Base-by-base conservation (phyloP, 257 asterid genomes). In the Paraleonurus japonicus region DNA sequence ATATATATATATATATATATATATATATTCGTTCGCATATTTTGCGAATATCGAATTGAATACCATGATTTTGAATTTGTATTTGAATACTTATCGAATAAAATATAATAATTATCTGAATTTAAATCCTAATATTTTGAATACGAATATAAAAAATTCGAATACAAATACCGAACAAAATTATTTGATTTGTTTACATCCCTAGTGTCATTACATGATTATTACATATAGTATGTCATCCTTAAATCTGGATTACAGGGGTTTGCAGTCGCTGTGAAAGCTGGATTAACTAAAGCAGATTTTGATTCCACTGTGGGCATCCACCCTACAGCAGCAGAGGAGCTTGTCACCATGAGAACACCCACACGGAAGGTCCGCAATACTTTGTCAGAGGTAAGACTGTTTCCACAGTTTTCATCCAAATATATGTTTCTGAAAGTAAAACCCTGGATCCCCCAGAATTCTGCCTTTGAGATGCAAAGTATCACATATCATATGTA, bases 251-350 rank as follows among this genome's bases (percentile, higher is more conserved):
- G 53, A 74, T 65, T 74, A 47, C 86, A 94, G 99, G 99, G 97
- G 67, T 91, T 94, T 72, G 96, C 99, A 16, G 82, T 94, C 17
- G 99, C 99, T 26, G 81, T 94, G 70, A 94, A 91, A 88, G 96
- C 97, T 67, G 96, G 99, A 75, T 75, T 94, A 65, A 91, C 96
- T 26, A 94, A 94, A 80, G 88, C 96, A 47, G 95, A 91, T 80
- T 91, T 94, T 71, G 99, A 94, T 91, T 76, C 91, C 68, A 91
- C 97, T 0, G 87, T 94, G 53, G 99, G 97, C 47, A 75, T 94
- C 74, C 99, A 94, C 75, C 99, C 99, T 27, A 94, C 99, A 69
- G 81, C 99, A 65, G 92, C 99, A 19, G 99, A 94, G 85, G 99
- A 94, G 85, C 71, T 94, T 65, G 99, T 94, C 70, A 94, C 99